Percentiles rank a stretch among this genome's conserved stretches.
phyloP scores from a whole-genome alignment of 139 green algal genomes.

The Chlorella sp. region DNA sequence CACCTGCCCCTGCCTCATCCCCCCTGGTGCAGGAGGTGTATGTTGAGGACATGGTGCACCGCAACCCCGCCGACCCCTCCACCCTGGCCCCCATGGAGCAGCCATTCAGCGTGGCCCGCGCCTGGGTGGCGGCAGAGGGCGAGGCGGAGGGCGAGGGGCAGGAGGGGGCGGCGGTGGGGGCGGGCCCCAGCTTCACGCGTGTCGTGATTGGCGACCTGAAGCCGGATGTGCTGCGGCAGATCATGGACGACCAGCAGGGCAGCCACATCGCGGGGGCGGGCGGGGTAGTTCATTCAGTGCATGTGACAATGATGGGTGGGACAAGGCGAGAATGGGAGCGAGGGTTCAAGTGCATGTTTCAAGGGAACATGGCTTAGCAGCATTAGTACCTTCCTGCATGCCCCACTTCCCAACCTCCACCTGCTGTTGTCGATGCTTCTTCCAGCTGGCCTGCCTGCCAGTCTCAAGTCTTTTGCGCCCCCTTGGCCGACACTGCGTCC shows the following conservation, averaged over 20 bases:
- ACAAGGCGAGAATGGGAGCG: background rate
- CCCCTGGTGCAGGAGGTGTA: constrained; percentile 69
- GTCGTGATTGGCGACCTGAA: constrained; percentile 77
- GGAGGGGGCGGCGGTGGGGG: background rate
- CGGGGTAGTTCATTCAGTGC: background rate
- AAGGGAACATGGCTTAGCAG: background rate
- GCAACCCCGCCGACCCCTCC: constrained; percentile 60
- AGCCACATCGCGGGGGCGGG: constrained; percentile 35
- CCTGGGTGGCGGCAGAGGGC: constrained; percentile 47
- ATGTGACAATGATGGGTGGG: background rate
- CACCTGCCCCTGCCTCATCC: background rate
- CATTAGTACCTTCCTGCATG: background rate
- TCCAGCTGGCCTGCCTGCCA: background rate
- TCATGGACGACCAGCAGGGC: constrained; percentile 49
- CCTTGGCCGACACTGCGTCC: background rate
- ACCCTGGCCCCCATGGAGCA: constrained; percentile 57
- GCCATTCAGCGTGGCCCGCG: constrained; percentile 35
- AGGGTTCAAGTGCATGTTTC: background rate
- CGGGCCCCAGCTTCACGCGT: constrained; percentile 65
- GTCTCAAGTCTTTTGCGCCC: background rate
- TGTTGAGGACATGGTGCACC: constrained; percentile 78
- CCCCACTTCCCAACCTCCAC: background rate
- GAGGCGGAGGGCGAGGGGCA: background rate
- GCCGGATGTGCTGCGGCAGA: constrained; percentile 61
- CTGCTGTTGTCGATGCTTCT: background rate